Conservation (phyloP, 768 basidiomycete species). For the Saitozyma sp. region DNA sequence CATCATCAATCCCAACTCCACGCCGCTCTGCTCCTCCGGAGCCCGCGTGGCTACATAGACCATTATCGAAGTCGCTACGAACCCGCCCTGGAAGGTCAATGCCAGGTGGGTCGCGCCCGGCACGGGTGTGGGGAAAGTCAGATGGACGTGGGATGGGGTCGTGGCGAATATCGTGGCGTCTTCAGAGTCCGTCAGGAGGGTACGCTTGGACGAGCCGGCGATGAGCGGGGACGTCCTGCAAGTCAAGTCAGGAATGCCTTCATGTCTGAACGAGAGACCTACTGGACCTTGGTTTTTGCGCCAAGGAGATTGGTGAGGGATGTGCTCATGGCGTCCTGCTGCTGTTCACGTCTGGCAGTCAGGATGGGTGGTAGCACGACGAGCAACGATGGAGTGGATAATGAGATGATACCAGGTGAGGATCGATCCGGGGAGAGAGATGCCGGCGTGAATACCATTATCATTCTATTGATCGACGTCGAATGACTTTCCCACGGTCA, state of each 20-base stretch:
- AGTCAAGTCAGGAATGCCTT: not conserved
- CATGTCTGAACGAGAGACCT: not conserved
- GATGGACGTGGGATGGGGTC: constrained; percentile 40
- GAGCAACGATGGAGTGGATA: no score
- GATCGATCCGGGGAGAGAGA: no score
- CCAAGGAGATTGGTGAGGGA: constrained; percentile 8
- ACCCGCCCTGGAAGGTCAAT: constrained; percentile 50
- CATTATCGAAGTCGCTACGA: constrained; percentile 33
- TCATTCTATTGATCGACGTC: no score
- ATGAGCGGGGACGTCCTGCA: constrained; percentile 12
- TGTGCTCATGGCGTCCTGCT: not conserved
- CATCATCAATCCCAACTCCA: constrained; percentile 39
- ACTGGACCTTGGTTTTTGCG: constrained; percentile 16
- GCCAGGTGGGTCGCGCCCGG: constrained; percentile 42
- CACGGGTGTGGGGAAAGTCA: constrained; percentile 37
- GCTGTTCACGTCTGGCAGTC: no score
- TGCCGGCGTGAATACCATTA: not conserved
- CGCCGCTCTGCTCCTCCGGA: constrained; percentile 14
- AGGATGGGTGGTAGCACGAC: no score
- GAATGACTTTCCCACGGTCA: not conserved
- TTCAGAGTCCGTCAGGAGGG: constrained; percentile 24
- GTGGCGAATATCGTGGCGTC: constrained; percentile 28
- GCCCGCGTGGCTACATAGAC: constrained; percentile 39
- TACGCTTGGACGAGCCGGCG: constrained; percentile 27
- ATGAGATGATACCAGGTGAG: no score